Percentiles rank a stretch among this genome's conserved stretches.
Evolutionary conservation across 441 rosid species (phyloP).

Genomic region (Monsonia emarginata): DNA sequence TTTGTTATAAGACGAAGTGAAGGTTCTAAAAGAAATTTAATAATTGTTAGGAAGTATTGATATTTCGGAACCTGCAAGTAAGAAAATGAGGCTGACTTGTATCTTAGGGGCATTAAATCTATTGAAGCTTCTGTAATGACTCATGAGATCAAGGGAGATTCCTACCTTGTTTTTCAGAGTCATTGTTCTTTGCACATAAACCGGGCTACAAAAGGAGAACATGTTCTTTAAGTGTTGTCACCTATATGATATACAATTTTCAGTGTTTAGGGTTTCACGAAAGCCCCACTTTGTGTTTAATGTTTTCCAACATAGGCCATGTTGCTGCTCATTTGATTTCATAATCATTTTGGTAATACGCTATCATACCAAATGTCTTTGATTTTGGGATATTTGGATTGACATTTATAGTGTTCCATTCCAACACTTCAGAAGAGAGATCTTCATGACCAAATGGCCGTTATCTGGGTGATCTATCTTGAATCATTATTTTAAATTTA

Average conservation of each 20-base stretch:
- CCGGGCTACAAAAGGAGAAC: neutral
- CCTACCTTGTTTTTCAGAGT: no score
- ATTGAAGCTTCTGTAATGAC: no score
- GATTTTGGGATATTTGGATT: neutral
- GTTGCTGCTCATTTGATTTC: neutral
- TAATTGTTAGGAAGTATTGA: no score
- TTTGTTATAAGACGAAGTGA: neutral
- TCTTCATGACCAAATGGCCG: neutral
- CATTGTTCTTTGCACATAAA: neutral
- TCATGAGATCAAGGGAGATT: no score
- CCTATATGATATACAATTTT: neutral
- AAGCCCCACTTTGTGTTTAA: neutral
- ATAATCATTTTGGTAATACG: neutral
- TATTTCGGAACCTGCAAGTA: no score
- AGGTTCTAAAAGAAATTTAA: no score
- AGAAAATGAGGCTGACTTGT: no score
- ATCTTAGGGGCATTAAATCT: no score
- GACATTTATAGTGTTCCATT: neutral
- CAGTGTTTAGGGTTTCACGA: neutral
- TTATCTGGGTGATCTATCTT: neutral
- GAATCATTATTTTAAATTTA: neutral
- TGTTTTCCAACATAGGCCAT: neutral
- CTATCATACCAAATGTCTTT: neutral
- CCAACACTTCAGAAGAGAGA: neutral
- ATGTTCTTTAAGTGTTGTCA: neutral